These are phyloP conservation scores for Periconia digitata DNA, from an alignment of 2,329 filamentous ascomycete genomes.

Conservation along the genomic window DNA sequence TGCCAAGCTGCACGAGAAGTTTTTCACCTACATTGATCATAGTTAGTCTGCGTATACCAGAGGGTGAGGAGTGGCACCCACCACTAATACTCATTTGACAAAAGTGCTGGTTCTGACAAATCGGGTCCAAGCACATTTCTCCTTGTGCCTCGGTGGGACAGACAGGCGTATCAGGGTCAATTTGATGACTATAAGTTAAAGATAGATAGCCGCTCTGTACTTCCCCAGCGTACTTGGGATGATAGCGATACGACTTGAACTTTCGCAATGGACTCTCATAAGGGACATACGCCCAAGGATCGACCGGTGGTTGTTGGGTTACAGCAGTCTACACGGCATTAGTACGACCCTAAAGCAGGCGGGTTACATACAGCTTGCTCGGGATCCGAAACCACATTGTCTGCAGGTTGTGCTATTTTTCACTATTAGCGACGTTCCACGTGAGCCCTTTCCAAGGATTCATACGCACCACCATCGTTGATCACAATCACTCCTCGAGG, in stretches of 20 bases:
- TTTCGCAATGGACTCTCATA: conserved; percentile 82
- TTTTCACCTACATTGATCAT: conserved; percentile 62
- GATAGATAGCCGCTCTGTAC: conserved; percentile 81
- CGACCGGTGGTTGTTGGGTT: conserved; percentile 12
- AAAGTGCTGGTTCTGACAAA: conserved; percentile 82
- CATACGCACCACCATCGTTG: conserved; percentile 11
- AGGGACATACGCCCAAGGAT: conserved; percentile 52
- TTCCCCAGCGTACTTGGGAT: conserved; percentile 70
- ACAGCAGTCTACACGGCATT: conserved; percentile 17
- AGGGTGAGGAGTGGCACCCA: conserved; percentile 48
- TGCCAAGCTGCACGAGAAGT: conserved; percentile 71
- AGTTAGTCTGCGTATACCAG: conserved; percentile 42
- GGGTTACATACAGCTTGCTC: conserved; percentile 24
- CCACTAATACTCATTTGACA: conserved; percentile 69
- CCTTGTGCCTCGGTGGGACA: conserved; percentile 76
- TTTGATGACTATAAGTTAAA: conserved; percentile 89
- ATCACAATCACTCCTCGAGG: conserved; percentile 12
- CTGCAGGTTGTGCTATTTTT: conserved; percentile 36
- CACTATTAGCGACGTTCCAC: conserved; percentile 47
- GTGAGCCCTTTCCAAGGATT: too few species aligned
- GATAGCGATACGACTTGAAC: conserved; percentile 89
- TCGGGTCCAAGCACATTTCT: conserved; percentile 70
- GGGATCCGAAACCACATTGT: conserved; percentile 6
- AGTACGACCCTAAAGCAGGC: conserved; percentile 11
- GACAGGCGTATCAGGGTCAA: conserved; percentile 72